These are phyloP conservation scores for Blastobotrys capitulatus DNA, from an alignment of 1,139 yeast species.

Conservation along the genomic window DNA sequence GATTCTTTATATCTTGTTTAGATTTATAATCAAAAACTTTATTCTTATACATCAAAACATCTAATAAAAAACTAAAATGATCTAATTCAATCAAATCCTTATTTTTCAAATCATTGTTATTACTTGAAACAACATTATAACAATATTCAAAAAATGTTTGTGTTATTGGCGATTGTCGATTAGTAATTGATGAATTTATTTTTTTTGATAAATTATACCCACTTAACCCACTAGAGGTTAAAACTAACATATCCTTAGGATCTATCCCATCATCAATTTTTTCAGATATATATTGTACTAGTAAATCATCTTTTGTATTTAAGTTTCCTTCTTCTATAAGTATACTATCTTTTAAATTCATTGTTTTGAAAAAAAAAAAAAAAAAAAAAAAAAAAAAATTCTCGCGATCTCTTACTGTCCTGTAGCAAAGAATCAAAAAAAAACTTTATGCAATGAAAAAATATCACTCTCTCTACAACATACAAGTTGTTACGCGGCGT, in stretches of 20 bases:
- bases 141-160: not conserved
- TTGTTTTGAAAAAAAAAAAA: no score
- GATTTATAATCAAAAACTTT: no score
- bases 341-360: not conserved
- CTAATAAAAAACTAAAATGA: not conserved
- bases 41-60: no score
- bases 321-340: not conserved
- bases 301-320: not conserved
- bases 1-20: no score
- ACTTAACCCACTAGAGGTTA: not conserved
- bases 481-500: no score
- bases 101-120: not conserved
- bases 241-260: not conserved
- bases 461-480: no score
- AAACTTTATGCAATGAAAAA: no score
- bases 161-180: no score
- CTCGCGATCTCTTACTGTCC: not conserved
- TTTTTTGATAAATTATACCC: no score
- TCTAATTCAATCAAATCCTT: not conserved
- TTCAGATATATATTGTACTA: not conserved
- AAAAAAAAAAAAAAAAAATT: no score
- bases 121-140: not conserved
- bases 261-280: not conserved
- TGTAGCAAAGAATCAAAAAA: no score
- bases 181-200: no score